Evolutionary conservation across 768 basidiomycete species (phyloP), one percentile per base, ranked within the genome.

Genomic region (Leccinum uliginosum): DNA sequence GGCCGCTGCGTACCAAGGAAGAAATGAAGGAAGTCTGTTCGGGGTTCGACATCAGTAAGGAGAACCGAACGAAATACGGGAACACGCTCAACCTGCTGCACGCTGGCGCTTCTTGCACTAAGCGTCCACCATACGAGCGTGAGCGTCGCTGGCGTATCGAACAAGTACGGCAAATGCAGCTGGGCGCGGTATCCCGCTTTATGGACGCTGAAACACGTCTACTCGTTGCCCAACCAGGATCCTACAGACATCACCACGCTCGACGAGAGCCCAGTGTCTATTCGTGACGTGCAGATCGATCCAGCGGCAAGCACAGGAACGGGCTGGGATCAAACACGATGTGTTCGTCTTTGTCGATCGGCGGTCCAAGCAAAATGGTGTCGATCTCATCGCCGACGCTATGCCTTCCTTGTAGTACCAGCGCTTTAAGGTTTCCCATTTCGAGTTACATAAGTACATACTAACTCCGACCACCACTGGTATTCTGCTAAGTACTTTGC

Each of bases 1-100:
- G 93, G 94, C 91, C 93, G 7, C 81, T 97, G 23, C 88, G 94
- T 47, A 97, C 94, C 34, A 96, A 96, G 77, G 93, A 95, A 68
- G 94, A 97, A 72, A 94, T 95, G 93, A 95, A 93, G 76, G 94
- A 97, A 71, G 94, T 97, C 47, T 97, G 94, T 70, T 95, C 94
- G 3, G 94, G 94, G 3, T 97, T 97, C 82, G 96, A 96, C 73
- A 91, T 97, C 72, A 89, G 89, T 78, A 96, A 96, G 74, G 93
- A 95, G 67, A 81, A 92, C 67, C 96, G 94, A 77, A 91, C 88
- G 52, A 95, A 94, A 80, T 97, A 97, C 67, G 92, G 94, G 59
- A 97, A 97, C 78, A 97, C 94, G 10, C 96, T 97, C 79, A 97
- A 97, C 72, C 76, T 97, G 66, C 80, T 97, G 24, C 94, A 97